Percentiles rank a stretch among this genome's conserved stretches.
Conservation (phyloP, 1,139 yeast genomes). For the Debaryomyces sp. region DNA sequence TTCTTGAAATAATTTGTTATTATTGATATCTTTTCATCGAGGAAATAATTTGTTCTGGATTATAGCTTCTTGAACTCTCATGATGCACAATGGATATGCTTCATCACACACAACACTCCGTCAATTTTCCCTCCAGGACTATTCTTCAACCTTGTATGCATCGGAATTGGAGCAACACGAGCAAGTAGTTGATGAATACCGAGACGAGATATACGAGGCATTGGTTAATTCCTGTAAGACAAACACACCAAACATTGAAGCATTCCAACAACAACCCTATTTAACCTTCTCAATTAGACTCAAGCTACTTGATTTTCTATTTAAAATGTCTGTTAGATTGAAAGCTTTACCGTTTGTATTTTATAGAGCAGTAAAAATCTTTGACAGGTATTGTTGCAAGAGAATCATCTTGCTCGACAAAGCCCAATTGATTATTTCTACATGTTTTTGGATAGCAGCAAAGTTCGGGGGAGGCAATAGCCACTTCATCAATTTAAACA, state of each 20-base stretch:
- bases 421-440: constrained; percentile 63
- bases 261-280: constrained; percentile 67
- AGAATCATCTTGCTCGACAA: constrained; percentile 64
- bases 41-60: not conserved
- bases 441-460: constrained; percentile 68
- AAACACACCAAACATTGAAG: constrained; percentile 52
- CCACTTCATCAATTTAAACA: constrained; percentile 57
- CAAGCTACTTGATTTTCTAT: constrained; percentile 57
- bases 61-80: not conserved
- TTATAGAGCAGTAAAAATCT: constrained; percentile 57
- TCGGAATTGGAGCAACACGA: constrained; percentile 53
- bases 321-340: constrained; percentile 60
- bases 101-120: not conserved
- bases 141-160: constrained; percentile 53
- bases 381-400: constrained; percentile 69
- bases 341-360: constrained; percentile 63
- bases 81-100: constrained; percentile 2
- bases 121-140: constrained; percentile 38
- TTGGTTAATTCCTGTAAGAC: constrained; percentile 34
- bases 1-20: not conserved
- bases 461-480: constrained; percentile 71
- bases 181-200: constrained; percentile 52
- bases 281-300: constrained; percentile 52
- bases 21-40: not conserved
- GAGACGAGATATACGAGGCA: constrained; percentile 49